Evolutionary conservation across 768 basidiomycete species (phyloP).

Genomic region (Cystobasidiopsis lactophilus): DNA sequence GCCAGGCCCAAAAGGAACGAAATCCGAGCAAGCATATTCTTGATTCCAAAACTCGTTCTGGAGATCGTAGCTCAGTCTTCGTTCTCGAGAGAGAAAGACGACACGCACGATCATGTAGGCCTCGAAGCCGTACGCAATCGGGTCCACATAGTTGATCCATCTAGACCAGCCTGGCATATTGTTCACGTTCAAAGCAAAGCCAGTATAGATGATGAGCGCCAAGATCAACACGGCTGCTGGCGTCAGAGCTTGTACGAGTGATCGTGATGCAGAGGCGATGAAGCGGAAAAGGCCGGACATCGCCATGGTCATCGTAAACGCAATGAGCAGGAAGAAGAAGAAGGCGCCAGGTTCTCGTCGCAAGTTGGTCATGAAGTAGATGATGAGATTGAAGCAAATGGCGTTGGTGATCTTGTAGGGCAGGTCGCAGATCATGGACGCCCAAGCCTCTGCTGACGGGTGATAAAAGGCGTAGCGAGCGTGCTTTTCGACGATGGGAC

Average conservation of each 20-base stretch:
- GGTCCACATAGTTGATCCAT: conserved; percentile 39
- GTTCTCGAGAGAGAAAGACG: no score
- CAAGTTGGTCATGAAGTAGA: conserved; percentile 32
- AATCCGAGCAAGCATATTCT: conserved; percentile 28
- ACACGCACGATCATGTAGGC: conserved; percentile 19
- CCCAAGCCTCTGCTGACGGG: conserved; percentile 27
- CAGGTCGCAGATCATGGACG: conserved; percentile 27
- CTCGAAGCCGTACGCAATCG: conserved; percentile 54
- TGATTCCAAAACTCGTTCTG: conserved; percentile 65
- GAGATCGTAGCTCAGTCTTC: conserved; percentile 57
- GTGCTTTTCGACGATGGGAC: conserved; percentile 27
- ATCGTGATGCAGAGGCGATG: conserved; percentile 19
- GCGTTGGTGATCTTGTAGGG: conserved; percentile 19
- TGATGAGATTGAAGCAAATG: conserved; percentile 24
- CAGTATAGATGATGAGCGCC: conserved; percentile 26
- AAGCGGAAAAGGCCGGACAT: conserved; percentile 28
- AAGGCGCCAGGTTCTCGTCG: conserved; percentile 27
- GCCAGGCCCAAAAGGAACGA: conserved; percentile 21
- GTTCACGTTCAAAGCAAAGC: conserved; percentile 2
- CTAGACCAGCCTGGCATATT: conserved; percentile 22
- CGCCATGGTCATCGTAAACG: conserved; percentile 22
- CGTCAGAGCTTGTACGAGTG: conserved; percentile 22
- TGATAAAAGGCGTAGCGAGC: conserved; percentile 30
- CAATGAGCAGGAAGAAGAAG: conserved; percentile 28
- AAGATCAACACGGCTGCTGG: conserved; percentile 27